phyloP scores from a whole-genome alignment of 345 rosid species.

The Bretschneidera sinensis region DNA sequence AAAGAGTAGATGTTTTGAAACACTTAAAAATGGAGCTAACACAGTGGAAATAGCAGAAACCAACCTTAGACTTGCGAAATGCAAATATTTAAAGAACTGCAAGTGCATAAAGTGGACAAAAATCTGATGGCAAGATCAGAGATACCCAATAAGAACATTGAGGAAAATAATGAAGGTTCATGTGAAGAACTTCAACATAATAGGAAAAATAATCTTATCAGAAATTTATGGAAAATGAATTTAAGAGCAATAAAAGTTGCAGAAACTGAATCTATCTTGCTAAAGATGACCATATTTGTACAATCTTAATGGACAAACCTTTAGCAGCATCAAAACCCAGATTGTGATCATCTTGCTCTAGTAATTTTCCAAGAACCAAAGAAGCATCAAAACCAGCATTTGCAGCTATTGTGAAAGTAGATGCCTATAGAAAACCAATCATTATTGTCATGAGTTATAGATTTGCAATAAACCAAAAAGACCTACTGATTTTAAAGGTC shows the following conservation, averaged over 20 bases:
- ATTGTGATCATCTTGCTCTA: constrained; percentile 65
- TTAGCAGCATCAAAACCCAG: constrained; percentile 89
- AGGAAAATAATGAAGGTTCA: background rate
- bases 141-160: background rate
- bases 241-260: no score
- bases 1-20: no score
- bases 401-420: constrained; percentile 60
- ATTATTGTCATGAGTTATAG: constrained; percentile 11
- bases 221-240: no score
- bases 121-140: background rate
- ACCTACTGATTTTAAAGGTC: background rate
- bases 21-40: no score
- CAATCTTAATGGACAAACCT: constrained; percentile 38
- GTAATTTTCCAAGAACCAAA: constrained; percentile 57
- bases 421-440: constrained; percentile 47
- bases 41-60: no score
- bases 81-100: no score
- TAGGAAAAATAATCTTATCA: no score
- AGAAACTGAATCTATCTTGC: no score
- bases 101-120: no score
- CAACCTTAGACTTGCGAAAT: no score
- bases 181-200: no score
- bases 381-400: constrained; percentile 87
- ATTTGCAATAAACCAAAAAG: constrained; percentile 1
- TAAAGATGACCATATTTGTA: background rate